A percentile compares a stretch with the other conserved stretches of the same genome.
phyloP scores from a whole-genome alignment of 2,329 filamentous ascomycete species.

The Thielaviopsis euricoi region DNA sequence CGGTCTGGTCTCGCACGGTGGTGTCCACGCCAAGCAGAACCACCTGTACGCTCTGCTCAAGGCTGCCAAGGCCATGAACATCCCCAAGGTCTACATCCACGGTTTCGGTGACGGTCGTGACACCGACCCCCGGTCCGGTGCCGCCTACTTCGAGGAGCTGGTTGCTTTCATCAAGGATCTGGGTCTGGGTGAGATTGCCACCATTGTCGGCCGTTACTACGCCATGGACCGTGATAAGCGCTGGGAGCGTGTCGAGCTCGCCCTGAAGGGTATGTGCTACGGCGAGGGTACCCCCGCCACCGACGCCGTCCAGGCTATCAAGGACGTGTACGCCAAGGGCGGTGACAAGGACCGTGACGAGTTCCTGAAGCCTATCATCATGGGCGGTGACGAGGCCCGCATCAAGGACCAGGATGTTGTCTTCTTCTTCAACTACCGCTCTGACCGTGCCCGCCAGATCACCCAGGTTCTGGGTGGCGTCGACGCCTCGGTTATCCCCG shows the following conservation, averaged over 20 bases:
- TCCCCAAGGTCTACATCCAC: conserved; percentile 92
- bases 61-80: conserved; percentile 72
- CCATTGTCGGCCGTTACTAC: conserved; percentile 90
- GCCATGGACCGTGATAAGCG: conserved; percentile 99
- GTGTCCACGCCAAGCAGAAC: conserved; percentile 91
- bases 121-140: conserved; percentile 89
- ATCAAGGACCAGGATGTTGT: conserved; percentile 81
- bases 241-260: conserved; percentile 88
- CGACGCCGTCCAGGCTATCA: conserved; percentile 74
- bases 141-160: conserved; percentile 74
- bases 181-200: conserved; percentile 73
- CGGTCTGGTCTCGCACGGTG: conserved; percentile 85
- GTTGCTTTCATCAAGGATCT: conserved; percentile 68
- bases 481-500: conserved; percentile 76
- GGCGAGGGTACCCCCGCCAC: conserved; percentile 76
- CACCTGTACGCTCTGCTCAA: conserved; percentile 78
- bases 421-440: conserved; percentile 99
- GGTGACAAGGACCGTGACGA: conserved; percentile 64
- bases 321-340: conserved; percentile 70
- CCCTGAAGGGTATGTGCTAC: conserved; percentile 67
- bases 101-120: conserved; percentile 98
- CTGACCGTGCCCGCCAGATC: conserved; percentile 90
- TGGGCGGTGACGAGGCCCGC: conserved; percentile 70
- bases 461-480: conserved; percentile 85
- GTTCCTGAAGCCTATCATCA: conserved; percentile 94